Base-by-base conservation (phyloP, 805 yeast species). In the Torulaspora maleeae region DNA sequence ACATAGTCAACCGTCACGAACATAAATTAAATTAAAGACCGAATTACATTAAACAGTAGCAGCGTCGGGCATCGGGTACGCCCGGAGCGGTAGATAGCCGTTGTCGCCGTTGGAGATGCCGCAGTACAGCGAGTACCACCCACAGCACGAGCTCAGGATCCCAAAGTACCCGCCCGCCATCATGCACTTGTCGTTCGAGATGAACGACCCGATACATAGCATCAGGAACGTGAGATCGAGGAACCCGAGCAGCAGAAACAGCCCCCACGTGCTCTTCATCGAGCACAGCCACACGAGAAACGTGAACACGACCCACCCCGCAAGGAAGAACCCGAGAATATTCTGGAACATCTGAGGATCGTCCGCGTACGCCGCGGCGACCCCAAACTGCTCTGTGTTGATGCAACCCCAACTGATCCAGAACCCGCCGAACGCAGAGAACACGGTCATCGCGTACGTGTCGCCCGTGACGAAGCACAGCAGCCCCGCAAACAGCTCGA, bases 331-430 rank as follows among this genome's bases (percentile, higher is more conserved):
- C 1, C 85, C 87, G 22, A 76, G 53, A 1, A 79, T 82, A 51
- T 79, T 76, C 34, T 61, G 61, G 17, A 73, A 60, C 55, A 75
- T 79, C 13, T 64, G 59, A 5, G 70, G 65, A 46, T 72, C 72
- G 4, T 66, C 73, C 28, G 66, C 67, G 51, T 80, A 77, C 5
- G 76, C 76, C 1, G 75, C 67, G 2, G 63, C 66, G 24, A 79
- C 76, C 20, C 80, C 80, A 60, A 80, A 81, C 58, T 76, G 75
- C 38, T 80, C 81, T 38, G 77, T 72, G 47, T 67, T 63, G 27
- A 83, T 76, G 27, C 84, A 84, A 48, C 82, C 89, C 71, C 79
- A 83, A 22, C 82, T 71, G 70, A 81, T 77, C 91, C 91, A 83
- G 63, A 83, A 83, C 3, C 87, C 90, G 47, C 86, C 91, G 53